These are phyloP conservation scores for Xylaria sp. DNA, from an alignment of 2,329 filamentous ascomycete genomes.

Conservation along the genomic window DNA sequence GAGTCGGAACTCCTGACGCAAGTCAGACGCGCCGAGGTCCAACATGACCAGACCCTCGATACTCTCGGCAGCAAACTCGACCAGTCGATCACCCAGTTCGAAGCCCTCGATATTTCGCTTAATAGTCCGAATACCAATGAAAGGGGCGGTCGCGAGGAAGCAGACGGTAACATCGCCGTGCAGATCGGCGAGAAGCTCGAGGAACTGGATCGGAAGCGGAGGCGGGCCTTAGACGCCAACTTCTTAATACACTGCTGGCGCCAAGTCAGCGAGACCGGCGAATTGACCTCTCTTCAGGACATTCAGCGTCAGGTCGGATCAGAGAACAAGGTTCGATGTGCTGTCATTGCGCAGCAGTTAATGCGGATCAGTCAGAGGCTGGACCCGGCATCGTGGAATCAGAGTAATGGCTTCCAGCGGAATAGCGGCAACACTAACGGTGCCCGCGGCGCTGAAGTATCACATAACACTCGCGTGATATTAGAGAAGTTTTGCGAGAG, in stretches of 20 bases:
- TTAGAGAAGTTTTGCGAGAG: slow-evolving; percentile 97
- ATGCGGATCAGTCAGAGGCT: slow-evolving; percentile 90
- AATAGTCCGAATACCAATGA: slow-evolving; percentile 53
- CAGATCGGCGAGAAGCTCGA: slow-evolving; percentile 92
- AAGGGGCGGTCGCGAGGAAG: slow-evolving; percentile 45
- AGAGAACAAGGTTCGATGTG: slow-evolving; percentile 90
- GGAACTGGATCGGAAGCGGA: slow-evolving; percentile 86
- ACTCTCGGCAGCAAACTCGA: slow-evolving; percentile 85
- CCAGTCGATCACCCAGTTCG: slow-evolving; percentile 86
- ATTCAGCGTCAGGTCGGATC: slow-evolving; percentile 77
- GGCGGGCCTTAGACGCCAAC: slow-evolving; percentile 84
- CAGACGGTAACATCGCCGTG: slow-evolving; percentile 81
- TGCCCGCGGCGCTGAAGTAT: slow-evolving; percentile 37
- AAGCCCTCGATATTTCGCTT: slow-evolving; percentile 78
- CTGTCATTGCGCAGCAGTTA: slow-evolving; percentile 87
- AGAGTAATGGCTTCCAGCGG: slow-evolving; percentile 49
- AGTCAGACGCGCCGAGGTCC: slow-evolving; percentile 82
- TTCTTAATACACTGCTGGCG: slow-evolving; percentile 97
- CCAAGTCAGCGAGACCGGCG: slow-evolving; percentile 84
- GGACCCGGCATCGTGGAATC: slow-evolving; percentile 69
- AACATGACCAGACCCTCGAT: slow-evolving; percentile 87
- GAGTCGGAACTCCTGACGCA: slow-evolving; percentile 89
- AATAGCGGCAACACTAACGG: slow-evolving; percentile 49
- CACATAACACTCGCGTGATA: slow-evolving; percentile 73
- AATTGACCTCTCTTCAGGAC: slow-evolving; percentile 81